These are phyloP conservation scores for Backusella australiensis DNA, from an alignment of 192 early-diverging fungal species.

Conservation along the genomic window DNA sequence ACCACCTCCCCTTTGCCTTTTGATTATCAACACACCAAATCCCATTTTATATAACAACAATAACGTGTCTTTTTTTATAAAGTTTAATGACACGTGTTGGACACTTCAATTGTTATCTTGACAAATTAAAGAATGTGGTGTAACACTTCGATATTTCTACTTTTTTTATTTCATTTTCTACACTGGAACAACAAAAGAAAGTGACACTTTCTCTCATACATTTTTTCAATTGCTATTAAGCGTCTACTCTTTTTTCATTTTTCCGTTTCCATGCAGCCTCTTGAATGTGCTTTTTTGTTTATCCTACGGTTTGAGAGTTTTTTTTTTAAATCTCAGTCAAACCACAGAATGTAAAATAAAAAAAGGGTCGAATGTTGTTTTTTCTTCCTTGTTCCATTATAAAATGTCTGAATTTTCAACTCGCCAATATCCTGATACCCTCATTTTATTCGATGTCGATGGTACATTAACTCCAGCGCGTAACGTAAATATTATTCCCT, in stretches of 20 bases:
- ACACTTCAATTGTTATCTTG: not conserved
- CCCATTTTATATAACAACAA: not conserved
- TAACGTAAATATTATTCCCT: slow-evolving; percentile 50
- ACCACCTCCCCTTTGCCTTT: too few relatives aligned
- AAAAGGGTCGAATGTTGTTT: not conserved
- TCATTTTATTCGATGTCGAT: slow-evolving; percentile 93
- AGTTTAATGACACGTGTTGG: not conserved
- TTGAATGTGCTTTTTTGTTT: not conserved
- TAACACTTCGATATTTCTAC: not conserved
- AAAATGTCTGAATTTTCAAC: slow-evolving; percentile 39
- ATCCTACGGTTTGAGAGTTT: not conserved
- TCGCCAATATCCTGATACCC: slow-evolving; percentile 72
- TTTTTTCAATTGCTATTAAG: too few relatives aligned
- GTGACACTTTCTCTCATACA: too few relatives aligned
- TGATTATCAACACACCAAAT: too few relatives aligned
- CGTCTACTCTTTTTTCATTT: too few relatives aligned
- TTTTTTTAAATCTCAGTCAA: not conserved
- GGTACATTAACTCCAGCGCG: slow-evolving; percentile 96
- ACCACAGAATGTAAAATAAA: not conserved
- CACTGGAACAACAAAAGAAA: too few relatives aligned
- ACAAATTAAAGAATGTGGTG: not conserved
- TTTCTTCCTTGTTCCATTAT: not conserved
- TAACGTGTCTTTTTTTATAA: not conserved
- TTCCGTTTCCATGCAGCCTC: too few relatives aligned
- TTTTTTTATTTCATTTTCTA: not conserved